Evolutionary conservation across 228 moss, liverwort and hornwort species (phyloP), one percentile per base, ranked within the genome.

Genomic region (Sphagnum fallax): DNA sequence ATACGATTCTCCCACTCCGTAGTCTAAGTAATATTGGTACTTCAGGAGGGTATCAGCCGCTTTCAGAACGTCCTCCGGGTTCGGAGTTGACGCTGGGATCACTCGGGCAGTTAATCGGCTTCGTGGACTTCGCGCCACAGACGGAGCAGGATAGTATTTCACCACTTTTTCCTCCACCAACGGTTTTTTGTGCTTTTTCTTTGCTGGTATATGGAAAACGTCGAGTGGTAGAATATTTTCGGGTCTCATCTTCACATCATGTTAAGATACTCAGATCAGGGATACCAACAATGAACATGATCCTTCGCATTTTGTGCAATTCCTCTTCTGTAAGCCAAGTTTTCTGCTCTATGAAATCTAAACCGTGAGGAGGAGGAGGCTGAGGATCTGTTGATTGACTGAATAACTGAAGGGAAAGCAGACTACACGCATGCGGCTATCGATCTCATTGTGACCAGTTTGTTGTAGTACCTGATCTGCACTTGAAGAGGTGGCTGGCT

Each of bases 1-100:
- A 49, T 79, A 91, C 0, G 5, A 58, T 72, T 89, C 86, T 5
- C 83, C 66, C 0, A 96, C 74, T 70, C 93, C 84, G 52, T 76
- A 72, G 12, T 88, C 79, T 52, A 92, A 8, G 74, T 86, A 91
- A 59, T 67, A 79, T 65, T 82, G 82, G 53, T 92, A 96, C 71
- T 62, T 91, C 12, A 92, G 53, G 0, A 88, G 53, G 63, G 73
- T 84, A 63, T 91, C 88, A 5, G 89, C 78, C 53, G 71, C n/a
- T 32, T 75, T 75, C 61, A 76, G 70, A 8, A 89, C 70, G 52
- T 77, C 69, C 12, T 8, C 12, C 0, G 75, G 50, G 0, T 57
- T 74, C 65, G 48, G 11, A 66, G 76, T 47, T 51, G 71, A 66
- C 1, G 4, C 65, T 8, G 96, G 92, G 0, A 6, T 16, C 5